These are phyloP conservation scores for Populus hybrid DNA, from an alignment of 441 rosid genomes.

Conservation along the genomic window DNA sequence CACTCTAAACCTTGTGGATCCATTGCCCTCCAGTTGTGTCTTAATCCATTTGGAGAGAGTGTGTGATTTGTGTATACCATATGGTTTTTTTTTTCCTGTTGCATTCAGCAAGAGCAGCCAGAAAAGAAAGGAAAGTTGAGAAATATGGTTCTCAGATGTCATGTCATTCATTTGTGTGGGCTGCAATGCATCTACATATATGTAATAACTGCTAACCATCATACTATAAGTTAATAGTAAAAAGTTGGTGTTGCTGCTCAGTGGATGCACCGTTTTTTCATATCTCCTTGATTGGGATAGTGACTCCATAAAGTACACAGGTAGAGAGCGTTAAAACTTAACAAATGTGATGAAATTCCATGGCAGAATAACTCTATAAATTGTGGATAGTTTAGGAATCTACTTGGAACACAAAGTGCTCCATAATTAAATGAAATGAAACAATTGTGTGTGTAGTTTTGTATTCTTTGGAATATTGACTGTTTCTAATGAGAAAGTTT, in stretches of 20 bases:
- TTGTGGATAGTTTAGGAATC: background rate
- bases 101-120: background rate
- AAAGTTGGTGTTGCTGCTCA: background rate
- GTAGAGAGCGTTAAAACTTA: background rate
- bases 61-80: background rate
- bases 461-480: slow-evolving; percentile 8
- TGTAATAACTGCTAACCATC: background rate
- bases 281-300: too few relatives aligned
- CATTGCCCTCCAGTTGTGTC: background rate
- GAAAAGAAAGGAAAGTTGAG: background rate
- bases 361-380: background rate
- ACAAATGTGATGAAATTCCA: background rate
- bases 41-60: background rate
- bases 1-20: background rate
- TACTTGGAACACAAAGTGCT: background rate
- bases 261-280: background rate
- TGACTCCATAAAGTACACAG: background rate
- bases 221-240: background rate
- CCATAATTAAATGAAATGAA: slow-evolving; percentile 3
- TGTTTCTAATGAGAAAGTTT: slow-evolving; percentile 8
- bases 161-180: background rate
- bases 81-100: background rate
- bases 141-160: background rate
- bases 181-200: background rate
- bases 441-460: background rate